These are phyloP conservation scores for Telfairia occidentalis DNA, from an alignment of 331 rosid species.

Conservation along the genomic window DNA sequence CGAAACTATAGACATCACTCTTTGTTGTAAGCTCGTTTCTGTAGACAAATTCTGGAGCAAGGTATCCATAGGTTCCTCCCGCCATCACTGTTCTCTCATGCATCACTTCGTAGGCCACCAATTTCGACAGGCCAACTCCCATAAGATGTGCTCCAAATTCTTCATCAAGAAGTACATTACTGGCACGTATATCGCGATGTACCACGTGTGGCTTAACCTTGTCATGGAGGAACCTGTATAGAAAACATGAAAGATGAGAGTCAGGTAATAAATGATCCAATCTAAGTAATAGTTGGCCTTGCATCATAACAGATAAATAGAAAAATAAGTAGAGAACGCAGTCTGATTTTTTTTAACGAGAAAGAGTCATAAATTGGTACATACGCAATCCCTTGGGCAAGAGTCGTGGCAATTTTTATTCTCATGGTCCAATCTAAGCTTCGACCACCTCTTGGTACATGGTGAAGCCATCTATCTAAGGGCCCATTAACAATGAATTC, in stretches of 20 bases:
- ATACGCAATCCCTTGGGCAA: constrained; percentile 99
- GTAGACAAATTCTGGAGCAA: constrained; percentile 91
- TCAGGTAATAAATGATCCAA: neutral
- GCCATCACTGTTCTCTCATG: constrained; percentile 96
- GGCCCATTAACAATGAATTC: constrained; percentile 91
- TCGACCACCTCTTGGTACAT: constrained; percentile 95
- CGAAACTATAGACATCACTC: constrained; percentile 96
- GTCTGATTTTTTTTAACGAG: neutral
- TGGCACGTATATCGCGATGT: constrained; percentile 84
- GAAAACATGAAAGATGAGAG: neutral
- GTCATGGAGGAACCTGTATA: constrained; percentile 83
- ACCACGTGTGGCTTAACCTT: constrained; percentile 96
- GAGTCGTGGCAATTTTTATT: constrained; percentile 80
- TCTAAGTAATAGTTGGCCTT: neutral
- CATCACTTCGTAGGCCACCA: constrained; percentile 85
- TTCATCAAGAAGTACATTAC: constrained; percentile 82
- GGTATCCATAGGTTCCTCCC: constrained; percentile 94
- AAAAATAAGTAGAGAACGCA: neutral
- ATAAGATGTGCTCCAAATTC: constrained; percentile 84
- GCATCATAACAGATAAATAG: neutral
- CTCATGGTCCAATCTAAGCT: constrained; percentile 92
- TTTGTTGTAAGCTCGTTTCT: constrained; percentile 90
- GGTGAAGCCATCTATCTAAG: constrained; percentile 95
- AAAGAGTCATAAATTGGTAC: constrained; percentile 27
- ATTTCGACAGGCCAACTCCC: constrained; percentile 86